Evolutionary conservation across 2,329 filamentous ascomycete species (phyloP).

Genomic region (Byssothecium circinans): DNA sequence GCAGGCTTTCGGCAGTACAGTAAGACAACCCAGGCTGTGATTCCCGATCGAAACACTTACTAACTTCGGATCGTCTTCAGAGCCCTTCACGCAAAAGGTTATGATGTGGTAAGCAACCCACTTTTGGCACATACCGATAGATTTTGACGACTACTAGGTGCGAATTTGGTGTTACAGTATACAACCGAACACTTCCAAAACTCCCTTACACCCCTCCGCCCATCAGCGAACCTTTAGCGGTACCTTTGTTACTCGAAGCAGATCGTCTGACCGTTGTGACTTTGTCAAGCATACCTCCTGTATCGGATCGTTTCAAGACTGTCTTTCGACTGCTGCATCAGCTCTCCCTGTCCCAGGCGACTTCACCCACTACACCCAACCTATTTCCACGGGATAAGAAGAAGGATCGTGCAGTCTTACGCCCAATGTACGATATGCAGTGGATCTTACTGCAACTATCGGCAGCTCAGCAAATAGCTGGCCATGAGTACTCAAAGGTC

Average conservation of each 20-base stretch:
- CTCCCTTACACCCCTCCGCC: constrained; percentile 14
- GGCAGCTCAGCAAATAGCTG: constrained; percentile 12
- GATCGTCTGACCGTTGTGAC: constrained; percentile 12
- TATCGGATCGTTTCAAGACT: constrained; percentile 11
- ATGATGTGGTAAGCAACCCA: constrained; percentile 17
- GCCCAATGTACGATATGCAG: constrained; percentile 21
- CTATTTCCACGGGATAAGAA: constrained; percentile 5
- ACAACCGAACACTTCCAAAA: constrained; percentile 14
- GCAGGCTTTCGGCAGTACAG: constrained; percentile 11
- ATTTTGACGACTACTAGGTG: constrained; percentile 14
- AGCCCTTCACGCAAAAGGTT: constrained; percentile 18
- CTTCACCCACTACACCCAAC: background rate
- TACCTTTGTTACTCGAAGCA: constrained; percentile 8
- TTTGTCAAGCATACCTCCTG: constrained; percentile 13
- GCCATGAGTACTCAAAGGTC: constrained; percentile 11
- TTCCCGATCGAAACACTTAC: background rate
- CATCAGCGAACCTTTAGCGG: constrained; percentile 7
- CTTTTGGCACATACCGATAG: background rate
- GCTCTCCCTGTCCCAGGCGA: constrained; percentile 8
- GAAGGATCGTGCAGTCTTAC: constrained; percentile 14
- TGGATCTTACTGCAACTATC: constrained; percentile 15
- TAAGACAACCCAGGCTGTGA: background rate
- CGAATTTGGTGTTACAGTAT: constrained; percentile 23
- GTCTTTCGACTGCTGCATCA: constrained; percentile 18
- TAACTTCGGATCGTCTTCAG: background rate